Conservation (phyloP, 768 basidiomycete species). For the Pulveroboletus frians region DNA sequence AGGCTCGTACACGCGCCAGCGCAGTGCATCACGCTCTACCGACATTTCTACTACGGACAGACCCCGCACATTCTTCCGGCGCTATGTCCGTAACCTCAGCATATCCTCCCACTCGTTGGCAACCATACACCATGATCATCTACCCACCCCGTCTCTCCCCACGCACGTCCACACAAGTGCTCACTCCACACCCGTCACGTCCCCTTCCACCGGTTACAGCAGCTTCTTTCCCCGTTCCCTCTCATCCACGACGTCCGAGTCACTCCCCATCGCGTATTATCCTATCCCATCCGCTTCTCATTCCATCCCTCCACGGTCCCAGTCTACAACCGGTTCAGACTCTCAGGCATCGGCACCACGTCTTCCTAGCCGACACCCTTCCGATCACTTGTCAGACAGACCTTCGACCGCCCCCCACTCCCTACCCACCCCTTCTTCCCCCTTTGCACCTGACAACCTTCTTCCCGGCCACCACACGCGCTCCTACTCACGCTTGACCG, state of each 20-base stretch:
- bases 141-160: slow-evolving; percentile 4
- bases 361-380: not conserved
- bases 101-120: slow-evolving; percentile 19
- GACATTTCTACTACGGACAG: slow-evolving; percentile 10
- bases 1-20: slow-evolving; percentile 2
- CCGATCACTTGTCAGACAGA: slow-evolving; percentile 4
- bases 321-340: slow-evolving; percentile 20
- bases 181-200: slow-evolving; percentile 25
- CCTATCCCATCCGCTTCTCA: slow-evolving; percentile 12
- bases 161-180: slow-evolving; percentile 9
- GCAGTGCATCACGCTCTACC: slow-evolving; percentile 16
- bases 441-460: not conserved
- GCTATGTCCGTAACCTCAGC: slow-evolving; percentile 11
- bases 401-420: slow-evolving; percentile 17
- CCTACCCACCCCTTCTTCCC: not conserved
- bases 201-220: slow-evolving; percentile 21
- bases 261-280: slow-evolving; percentile 6
- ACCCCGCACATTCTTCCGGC: slow-evolving; percentile 11
- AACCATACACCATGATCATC: slow-evolving; percentile 9
- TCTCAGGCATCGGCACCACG: slow-evolving; percentile 2
- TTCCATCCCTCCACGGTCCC: slow-evolving; percentile 12
- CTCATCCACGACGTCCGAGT: slow-evolving; percentile 26
- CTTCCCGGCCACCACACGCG: slow-evolving; percentile 8
- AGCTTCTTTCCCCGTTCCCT: slow-evolving; percentile 17
- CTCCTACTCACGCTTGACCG: slow-evolving; percentile 17